Conservation (phyloP, 192 early-diverging fungal genomes). For the Entomortierella chlamydospora region DNA sequence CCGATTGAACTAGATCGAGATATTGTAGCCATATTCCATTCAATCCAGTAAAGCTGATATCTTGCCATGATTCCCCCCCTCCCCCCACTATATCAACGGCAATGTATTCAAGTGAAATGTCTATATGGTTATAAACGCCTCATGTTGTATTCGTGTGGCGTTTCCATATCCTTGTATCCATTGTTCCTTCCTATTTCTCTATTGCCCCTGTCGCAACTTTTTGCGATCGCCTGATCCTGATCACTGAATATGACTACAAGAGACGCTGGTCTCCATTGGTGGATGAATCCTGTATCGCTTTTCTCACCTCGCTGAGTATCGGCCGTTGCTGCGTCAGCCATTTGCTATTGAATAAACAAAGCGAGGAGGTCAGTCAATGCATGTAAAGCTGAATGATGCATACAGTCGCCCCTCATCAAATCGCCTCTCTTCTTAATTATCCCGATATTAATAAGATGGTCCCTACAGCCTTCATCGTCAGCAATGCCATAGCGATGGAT, state of each 20-base stretch:
- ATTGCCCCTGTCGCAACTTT: not conserved
- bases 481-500: constrained; percentile 10
- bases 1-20: too few species aligned
- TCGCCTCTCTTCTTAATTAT: not conserved
- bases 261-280: not conserved
- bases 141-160: too few species aligned
- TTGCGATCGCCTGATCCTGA: not conserved
- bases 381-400: not conserved
- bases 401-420: too few species aligned
- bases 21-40: too few species aligned
- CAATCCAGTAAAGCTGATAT: too few species aligned
- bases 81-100: too few species aligned
- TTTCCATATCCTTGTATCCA: not conserved
- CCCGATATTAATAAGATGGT: not conserved
- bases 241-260: not conserved
- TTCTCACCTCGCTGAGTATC: constrained; percentile 46
- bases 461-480: not conserved
- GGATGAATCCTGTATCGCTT: not conserved
- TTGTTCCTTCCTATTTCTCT: not conserved
- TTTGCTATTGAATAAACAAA: constrained; percentile 20
- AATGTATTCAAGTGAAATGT: too few species aligned
- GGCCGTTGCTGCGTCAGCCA: constrained; percentile 55
- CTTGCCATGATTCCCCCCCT: too few species aligned
- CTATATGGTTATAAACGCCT: too few species aligned
- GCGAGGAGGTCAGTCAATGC: not conserved